Percentiles rank a stretch among this genome's conserved stretches.
Conservation (phyloP, 176 grass and related monocot genomes). For the Eragrostis curvula region DNA sequence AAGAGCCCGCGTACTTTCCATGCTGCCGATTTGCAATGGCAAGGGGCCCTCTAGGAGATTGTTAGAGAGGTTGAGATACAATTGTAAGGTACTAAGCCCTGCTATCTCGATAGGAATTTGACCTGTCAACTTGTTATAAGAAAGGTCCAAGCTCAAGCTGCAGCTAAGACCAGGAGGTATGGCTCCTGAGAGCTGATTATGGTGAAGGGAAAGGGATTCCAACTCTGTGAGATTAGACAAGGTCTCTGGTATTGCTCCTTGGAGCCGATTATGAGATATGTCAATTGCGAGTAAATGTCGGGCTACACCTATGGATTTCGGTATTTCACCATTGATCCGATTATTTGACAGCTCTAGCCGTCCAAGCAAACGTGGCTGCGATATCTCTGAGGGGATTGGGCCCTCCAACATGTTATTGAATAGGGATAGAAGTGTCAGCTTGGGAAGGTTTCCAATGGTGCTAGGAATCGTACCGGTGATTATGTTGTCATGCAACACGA, state of each 20-base stretch:
- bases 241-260: constrained; percentile 54
- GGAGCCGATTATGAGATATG: constrained; percentile 29
- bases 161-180: constrained; percentile 62
- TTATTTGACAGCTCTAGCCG: constrained; percentile 20
- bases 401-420: constrained; percentile 33
- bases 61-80: constrained; percentile 71
- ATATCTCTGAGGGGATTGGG: constrained; percentile 42
- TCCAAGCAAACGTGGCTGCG: background rate
- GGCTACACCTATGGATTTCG: background rate
- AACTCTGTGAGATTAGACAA: constrained; percentile 49
- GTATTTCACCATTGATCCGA: constrained; percentile 14
- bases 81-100: constrained; percentile 36
- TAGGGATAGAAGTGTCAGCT: background rate
- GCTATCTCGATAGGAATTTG: constrained; percentile 47
- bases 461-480: constrained; percentile 58
- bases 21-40: constrained; percentile 52
- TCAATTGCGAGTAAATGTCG: background rate
- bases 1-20: constrained; percentile 54
- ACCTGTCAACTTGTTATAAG: constrained; percentile 60
- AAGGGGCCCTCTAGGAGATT: constrained; percentile 65
- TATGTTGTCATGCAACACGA: constrained; percentile 52
- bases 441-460: constrained; percentile 61
- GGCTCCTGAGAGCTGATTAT: constrained; percentile 70
- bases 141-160: constrained; percentile 58
- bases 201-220: constrained; percentile 44